Evolutionary conservation across 768 basidiomycete genomes (phyloP), one percentile per base, ranked within the genome.

Genomic region (Tylopilus cervinicoccineus): DNA sequence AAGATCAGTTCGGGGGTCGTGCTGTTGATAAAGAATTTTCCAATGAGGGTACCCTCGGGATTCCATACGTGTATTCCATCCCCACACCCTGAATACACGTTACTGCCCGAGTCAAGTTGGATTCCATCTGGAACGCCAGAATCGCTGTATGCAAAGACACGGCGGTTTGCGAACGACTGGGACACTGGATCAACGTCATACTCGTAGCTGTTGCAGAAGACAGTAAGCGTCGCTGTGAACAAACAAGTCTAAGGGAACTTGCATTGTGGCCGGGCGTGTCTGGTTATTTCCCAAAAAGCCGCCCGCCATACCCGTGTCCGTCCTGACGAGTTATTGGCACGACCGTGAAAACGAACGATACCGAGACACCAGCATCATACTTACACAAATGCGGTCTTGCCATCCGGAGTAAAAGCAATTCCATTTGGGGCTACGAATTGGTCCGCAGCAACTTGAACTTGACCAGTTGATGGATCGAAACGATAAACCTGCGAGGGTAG

Each of bases 401-500:
- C 85, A 53, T 84, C 79, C 1, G 70, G 67, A 14, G 77, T 77
- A 63, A 90, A 85, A 0, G 85, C 84, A 45, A 91, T 77, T 2
- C 88, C 90, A 57, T 92, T 92, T 38, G 76, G 77, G 54, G 76
- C 77, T 52, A 77, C 75, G 59, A 91, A 84, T 16, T 81, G 84
- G 54, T 87, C 84, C 1, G 89, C 89, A 3, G 89, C 84, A 7
- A 84, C 83, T 4, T 78, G 78, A 2, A 91, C 78, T 17, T 76
- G 65, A 7, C 85, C 76, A 1, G 81, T 84, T 5, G 72, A 71
- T 9, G 84, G 80, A 59, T 88, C 80, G 20, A 57, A 81, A 11
- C 84, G 76, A 62, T 92, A 93, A 6, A 90, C 86, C 57, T 90
- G 87, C 38, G 76, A 82, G 4, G 84, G 88, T 41, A 88, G 59